These are phyloP conservation scores for Erodium texanum DNA, from an alignment of 441 rosid genomes.

Conservation along the genomic window DNA sequence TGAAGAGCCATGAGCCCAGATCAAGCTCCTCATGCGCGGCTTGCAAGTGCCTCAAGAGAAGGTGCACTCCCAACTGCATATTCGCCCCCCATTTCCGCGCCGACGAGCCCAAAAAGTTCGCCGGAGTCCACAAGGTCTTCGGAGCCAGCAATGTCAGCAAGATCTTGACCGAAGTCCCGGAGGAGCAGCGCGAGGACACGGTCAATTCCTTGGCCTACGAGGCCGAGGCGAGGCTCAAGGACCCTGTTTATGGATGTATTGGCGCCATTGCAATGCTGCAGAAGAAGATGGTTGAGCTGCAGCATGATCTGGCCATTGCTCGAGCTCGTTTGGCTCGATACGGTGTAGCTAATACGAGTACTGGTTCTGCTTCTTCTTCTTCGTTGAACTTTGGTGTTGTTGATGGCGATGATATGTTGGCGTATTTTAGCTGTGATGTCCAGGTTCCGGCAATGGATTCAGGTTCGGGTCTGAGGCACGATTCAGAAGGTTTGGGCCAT, in stretches of 20 bases:
- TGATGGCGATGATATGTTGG: constrained; percentile 16
- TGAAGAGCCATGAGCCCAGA: constrained; percentile 71
- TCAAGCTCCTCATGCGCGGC: constrained; percentile 88
- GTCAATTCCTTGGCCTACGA: constrained; percentile 77
- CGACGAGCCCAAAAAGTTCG: constrained; percentile 57
- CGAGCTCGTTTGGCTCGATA: constrained; percentile 55
- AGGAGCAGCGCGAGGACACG: constrained; percentile 81
- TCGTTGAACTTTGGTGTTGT: not conserved
- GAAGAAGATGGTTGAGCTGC: constrained; percentile 64
- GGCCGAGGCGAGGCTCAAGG: constrained; percentile 79
- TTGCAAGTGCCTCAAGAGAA: constrained; percentile 73
- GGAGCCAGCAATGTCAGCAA: constrained; percentile 95
- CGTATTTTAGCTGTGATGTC: constrained; percentile 16
- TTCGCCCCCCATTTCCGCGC: constrained; percentile 79
- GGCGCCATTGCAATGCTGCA: constrained; percentile 79
- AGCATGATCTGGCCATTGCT: constrained; percentile 70
- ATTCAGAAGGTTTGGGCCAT: constrained; percentile 30
- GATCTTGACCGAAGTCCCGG: constrained; percentile 69
- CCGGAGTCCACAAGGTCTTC: constrained; percentile 79
- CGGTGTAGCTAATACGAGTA: constrained; percentile 12
- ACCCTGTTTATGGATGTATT: constrained; percentile 89
- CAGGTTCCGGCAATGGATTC: constrained; percentile 15
- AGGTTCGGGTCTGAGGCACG: constrained; percentile 24
- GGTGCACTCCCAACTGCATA: constrained; percentile 67
- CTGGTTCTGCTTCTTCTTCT: constrained; percentile 17